Base-by-base conservation (phyloP, 176 grass and related monocot species). In the Leersia perrieri region DNA sequence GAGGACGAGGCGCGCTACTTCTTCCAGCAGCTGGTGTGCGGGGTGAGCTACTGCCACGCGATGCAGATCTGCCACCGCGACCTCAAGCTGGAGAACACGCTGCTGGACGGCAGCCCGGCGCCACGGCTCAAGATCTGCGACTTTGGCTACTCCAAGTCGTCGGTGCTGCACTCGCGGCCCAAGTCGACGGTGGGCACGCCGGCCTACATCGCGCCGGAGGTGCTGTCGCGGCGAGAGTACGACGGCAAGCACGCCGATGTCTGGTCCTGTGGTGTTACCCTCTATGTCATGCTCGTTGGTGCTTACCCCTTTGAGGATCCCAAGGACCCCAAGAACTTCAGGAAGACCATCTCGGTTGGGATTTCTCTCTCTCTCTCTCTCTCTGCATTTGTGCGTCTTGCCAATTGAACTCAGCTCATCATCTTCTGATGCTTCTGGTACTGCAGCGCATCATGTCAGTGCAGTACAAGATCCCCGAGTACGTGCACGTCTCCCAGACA, bases 1-100 rank as follows among this genome's bases (percentile, higher is more conserved):
- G 94, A 97, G 82, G 92, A 94, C 79, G 94, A 97, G 88, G 87
- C 87, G 0, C 49, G 87, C 4, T 97, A 97, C 82, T 97, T 97
- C 85, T 97, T 97, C 78, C 94, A 97, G 85, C 94, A 97, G 92
- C 92, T 97, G 26, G 87, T 97, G 2, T 97, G 81, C 45, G 94
- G 92, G 5, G 92, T 97, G 1, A 90, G 92, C 88, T 97, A 78
- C 86, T 97, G 89, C 63, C 94, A 97, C 79, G 87, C 85, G 64
- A 92, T 92, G 89, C 82, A 92, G 84, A 94, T 97, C 81, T 94
- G 91, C 80, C 94, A 97, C 76, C 81, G 94, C 10, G 94, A 97
- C 77, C 79, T 97, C 84, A 97, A 97, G 82, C 89, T 97, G 1
- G 94, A 97, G 87, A 97, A 97, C 84, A 97, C 94, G 4, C 84